Base-by-base conservation (phyloP, 192 early-diverging fungal genomes). In the Coemansia sp. region DNA sequence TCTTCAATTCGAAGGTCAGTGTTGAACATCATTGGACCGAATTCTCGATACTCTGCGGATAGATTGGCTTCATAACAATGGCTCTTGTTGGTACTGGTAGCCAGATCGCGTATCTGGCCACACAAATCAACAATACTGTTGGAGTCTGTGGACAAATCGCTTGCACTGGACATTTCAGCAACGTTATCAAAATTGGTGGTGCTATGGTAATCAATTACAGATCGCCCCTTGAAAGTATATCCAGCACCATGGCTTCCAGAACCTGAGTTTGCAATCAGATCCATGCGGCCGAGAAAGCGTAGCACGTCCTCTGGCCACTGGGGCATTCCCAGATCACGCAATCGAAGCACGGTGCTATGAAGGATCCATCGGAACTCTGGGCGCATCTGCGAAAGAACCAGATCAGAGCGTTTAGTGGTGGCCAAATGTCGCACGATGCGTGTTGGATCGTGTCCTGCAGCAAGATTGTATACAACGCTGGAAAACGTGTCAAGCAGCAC, bases 1-100 rank as follows among this genome's bases (percentile, higher is more conserved):
- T 82, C 79, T 12, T 82, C 74, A 18, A 77, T 26, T 15, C 79
- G 74, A 52, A 82, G 63, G 37, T 82, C 79, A 40, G 68, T 55
- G 11, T 61, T 64, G n/a, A 82, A 82, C 21, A 62, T 57, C 26
- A 66, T 39, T 11, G 8, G 26, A 22, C 65, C 55, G 32, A 77
- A 52, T 51, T 77, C 80, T 8, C 43, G 63, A 36, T 67, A 56
- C 41, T 63, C 43, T 9, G 41, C 48, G 13, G 74, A 66, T n/a
- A 39, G n/a, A 19, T 12, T 5, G 19, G 37, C 26, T 7, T 37
- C 39, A 4, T 41, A 41, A 46, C 21, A 43, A 43, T 36, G 48
- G 0, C 5, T 41, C 16, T n/a, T 61, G 39, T 19, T 58, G 13
- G 40, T 41, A 9, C 5, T 32, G 13, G 63, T 41, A n/a, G 46